These are phyloP conservation scores for Ceratocystis lukuohia DNA, from an alignment of 2,329 filamentous ascomycete species.

Conservation along the genomic window DNA sequence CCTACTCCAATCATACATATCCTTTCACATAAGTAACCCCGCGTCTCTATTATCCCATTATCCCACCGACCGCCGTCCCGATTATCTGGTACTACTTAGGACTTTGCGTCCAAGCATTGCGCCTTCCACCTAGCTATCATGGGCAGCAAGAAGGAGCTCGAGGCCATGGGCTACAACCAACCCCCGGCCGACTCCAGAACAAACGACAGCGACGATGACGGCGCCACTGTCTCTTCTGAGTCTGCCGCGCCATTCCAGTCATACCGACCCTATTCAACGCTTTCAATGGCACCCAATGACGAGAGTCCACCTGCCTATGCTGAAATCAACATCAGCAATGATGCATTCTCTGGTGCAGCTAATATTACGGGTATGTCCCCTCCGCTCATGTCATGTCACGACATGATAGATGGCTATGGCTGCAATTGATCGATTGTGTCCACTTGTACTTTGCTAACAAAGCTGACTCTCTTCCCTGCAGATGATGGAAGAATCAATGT, in stretches of 20 bases:
- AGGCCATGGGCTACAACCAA: slow-evolving; percentile 3
- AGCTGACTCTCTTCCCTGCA: slow-evolving; percentile 22
- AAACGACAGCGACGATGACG: not conserved
- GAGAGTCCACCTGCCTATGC: slow-evolving; percentile 43
- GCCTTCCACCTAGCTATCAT: not conserved
- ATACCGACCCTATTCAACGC: slow-evolving; percentile 3
- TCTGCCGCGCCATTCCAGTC: slow-evolving; percentile 1
- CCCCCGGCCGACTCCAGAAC: not conserved
- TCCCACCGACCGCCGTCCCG: not conserved
- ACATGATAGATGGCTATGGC: no score
- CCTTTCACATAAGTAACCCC: not conserved
- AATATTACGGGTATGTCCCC: slow-evolving; percentile 37
- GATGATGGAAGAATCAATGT: slow-evolving; percentile 70
- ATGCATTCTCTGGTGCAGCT: slow-evolving; percentile 48
- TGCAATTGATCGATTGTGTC: not conserved
- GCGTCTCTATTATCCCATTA: not conserved
- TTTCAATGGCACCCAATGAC: slow-evolving; percentile 7
- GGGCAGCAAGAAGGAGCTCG: slow-evolving; percentile 5
- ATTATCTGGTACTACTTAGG: not conserved
- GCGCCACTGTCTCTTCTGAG: not conserved
- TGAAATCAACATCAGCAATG: slow-evolving; percentile 29
- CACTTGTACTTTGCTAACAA: slow-evolving; percentile 2
- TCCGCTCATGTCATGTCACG: not conserved
- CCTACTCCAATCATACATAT: not conserved
- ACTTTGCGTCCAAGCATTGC: not conserved